These are phyloP conservation scores for Nakazawaea populi DNA, from an alignment of 805 yeast genomes.

Conservation along the genomic window DNA sequence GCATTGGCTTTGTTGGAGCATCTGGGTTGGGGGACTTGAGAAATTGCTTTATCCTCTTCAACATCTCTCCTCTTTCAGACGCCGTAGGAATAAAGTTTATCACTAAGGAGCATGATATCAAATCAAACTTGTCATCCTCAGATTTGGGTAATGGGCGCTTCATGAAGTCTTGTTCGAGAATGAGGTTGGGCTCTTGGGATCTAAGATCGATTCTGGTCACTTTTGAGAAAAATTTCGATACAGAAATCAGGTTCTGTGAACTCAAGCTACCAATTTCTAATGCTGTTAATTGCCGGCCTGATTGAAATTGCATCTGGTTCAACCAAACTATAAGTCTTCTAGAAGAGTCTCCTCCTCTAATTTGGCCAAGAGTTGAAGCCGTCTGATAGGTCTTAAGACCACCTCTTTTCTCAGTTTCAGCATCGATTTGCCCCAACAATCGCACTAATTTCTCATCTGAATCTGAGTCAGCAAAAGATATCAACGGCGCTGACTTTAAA, in stretches of 20 bases:
- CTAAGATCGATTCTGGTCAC: constrained; percentile 72
- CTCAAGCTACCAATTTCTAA: constrained; percentile 84
- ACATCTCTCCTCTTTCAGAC: constrained; percentile 70
- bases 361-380: constrained; percentile 86
- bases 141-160: constrained; percentile 52
- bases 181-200: constrained; percentile 62
- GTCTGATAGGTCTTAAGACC: constrained; percentile 76
- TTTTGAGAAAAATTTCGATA: constrained; percentile 41
- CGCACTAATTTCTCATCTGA: constrained; percentile 15
- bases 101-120: constrained; percentile 81
- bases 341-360: constrained; percentile 91
- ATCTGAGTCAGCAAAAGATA: constrained; percentile 12
- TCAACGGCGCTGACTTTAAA: constrained; percentile 14
- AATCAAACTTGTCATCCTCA: constrained; percentile 44
- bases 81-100: constrained; percentile 83
- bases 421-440: constrained; percentile 49
- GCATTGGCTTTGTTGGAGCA: constrained; percentile 21
- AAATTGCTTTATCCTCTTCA: constrained; percentile 51
- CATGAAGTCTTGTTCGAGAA: constrained; percentile 81
- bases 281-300: constrained; percentile 27
- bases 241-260: constrained; percentile 61
- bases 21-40: constrained; percentile 30
- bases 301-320: constrained; percentile 22
- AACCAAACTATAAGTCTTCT: constrained; percentile 75
- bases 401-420: constrained; percentile 59